phyloP scores from a whole-genome alignment of 2,329 filamentous ascomycete genomes.

The Aspergillus fumigatiaffinis region DNA sequence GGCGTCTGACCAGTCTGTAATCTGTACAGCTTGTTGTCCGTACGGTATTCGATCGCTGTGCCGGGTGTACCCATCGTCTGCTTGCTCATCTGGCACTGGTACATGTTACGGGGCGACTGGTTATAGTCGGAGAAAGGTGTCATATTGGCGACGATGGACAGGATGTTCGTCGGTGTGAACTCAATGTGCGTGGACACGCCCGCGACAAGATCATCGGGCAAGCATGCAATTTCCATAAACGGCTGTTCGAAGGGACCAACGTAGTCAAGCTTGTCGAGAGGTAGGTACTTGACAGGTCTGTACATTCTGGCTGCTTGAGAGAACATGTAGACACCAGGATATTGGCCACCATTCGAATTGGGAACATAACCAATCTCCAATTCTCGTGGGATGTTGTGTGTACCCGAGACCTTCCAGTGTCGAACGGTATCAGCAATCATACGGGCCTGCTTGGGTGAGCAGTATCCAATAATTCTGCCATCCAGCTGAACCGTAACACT shows the following conservation, averaged over 20 bases:
- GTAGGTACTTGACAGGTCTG: conserved; percentile 85
- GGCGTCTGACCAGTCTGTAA: conserved; percentile 95
- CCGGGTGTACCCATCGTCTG: conserved; percentile 98
- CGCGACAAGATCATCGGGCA: conserved; percentile 81
- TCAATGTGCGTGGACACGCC: conserved; percentile 91
- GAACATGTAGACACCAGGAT: conserved; percentile 92
- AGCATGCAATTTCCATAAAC: conserved; percentile 95
- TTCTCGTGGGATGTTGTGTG: conserved; percentile 71
- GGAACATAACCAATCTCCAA: conserved; percentile 93
- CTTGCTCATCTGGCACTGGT: conserved; percentile 99
- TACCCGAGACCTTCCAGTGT: conserved; percentile 92
- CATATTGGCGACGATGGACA: conserved; percentile 97
- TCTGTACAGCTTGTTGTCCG: conserved; percentile 95
- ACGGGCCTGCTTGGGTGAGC: conserved; percentile 75
- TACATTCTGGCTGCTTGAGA: conserved; percentile 83
- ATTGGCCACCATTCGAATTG: conserved; percentile 84
- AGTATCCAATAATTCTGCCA: conserved; percentile 85
- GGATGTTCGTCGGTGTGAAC: conserved; percentile 89
- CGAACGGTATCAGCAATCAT: conserved; percentile 81
- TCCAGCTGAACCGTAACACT: conserved; percentile 88
- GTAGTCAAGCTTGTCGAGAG: conserved; percentile 78
- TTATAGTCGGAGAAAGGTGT: conserved; percentile 99
- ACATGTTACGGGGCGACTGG: conserved; percentile 98
- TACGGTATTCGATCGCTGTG: conserved; percentile 77
- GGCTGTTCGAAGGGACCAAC: conserved; percentile 94